Evolutionary conservation across 1,284 basidiomycete genomes (phyloP).

Genomic region (Schizophyllum commune): DNA sequence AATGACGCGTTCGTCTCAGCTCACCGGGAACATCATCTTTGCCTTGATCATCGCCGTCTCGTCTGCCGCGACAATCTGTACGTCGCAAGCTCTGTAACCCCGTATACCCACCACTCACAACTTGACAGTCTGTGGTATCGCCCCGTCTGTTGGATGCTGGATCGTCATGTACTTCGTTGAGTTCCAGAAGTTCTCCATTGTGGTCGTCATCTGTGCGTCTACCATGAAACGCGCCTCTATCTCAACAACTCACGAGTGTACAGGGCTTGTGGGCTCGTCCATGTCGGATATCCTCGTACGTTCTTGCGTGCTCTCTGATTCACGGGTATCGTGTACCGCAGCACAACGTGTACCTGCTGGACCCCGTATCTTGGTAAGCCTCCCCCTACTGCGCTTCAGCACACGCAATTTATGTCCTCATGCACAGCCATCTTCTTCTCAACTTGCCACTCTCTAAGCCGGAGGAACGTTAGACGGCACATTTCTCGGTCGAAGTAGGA

Average conservation of each 20-base stretch:
- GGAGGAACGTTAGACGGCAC: no score
- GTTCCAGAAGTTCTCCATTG: slow-evolving; percentile 23
- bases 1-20: slow-evolving; percentile 7
- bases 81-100: neutral
- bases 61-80: neutral
- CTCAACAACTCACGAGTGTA: neutral
- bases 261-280: slow-evolving; percentile 21
- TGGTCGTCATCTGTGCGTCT: slow-evolving; percentile 6
- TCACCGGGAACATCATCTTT: neutral
- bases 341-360: neutral
- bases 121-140: slow-evolving; percentile 18
- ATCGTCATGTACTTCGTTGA: slow-evolving; percentile 22
- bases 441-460: slow-evolving; percentile 20
- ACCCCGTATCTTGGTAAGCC: neutral
- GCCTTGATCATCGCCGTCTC: neutral
- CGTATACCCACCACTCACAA: neutral
- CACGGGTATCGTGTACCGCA: neutral
- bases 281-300: slow-evolving; percentile 27
- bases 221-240: neutral
- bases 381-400: neutral
- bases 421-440: slow-evolving; percentile 11
- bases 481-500: no score
- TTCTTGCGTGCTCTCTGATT: neutral
- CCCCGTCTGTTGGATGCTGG: slow-evolving; percentile 18
- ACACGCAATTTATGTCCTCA: neutral